Conservation (phyloP, 2,329 filamentous ascomycete species). For the Fragosphaeria purpurea region DNA sequence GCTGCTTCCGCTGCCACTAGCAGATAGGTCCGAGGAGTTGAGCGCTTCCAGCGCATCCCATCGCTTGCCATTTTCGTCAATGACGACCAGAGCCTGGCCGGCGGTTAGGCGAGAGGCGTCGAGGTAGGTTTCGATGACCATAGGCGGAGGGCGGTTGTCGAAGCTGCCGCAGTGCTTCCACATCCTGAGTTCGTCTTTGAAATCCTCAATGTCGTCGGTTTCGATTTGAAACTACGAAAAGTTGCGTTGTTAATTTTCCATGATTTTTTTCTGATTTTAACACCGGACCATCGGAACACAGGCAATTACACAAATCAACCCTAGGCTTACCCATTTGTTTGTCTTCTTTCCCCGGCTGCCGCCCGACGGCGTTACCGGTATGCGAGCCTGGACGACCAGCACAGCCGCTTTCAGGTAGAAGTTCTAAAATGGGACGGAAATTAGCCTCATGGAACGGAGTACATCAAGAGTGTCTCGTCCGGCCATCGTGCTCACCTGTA, state of each 20-base stretch:
- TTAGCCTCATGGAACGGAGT: background rate
- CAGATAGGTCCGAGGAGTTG: constrained; percentile 49
- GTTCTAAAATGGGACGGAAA: constrained; percentile 48
- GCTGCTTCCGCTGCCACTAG: constrained; percentile 28
- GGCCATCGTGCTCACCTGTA: constrained; percentile 53
- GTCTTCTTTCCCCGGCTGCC: constrained; percentile 47
- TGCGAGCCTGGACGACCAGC: constrained; percentile 71
- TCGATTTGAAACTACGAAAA: constrained; percentile 77
- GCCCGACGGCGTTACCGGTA: constrained; percentile 53
- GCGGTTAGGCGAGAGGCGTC: constrained; percentile 69
- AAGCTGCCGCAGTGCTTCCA: constrained; percentile 77
- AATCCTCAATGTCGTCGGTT: constrained; percentile 83
- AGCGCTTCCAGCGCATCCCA: constrained; percentile 87
- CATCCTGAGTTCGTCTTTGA: constrained; percentile 65
- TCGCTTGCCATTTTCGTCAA: constrained; percentile 81
- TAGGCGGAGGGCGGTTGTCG: constrained; percentile 65
- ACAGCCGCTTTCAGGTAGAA: constrained; percentile 83
- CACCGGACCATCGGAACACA: constrained; percentile 13
- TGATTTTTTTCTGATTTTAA: constrained; percentile 2
- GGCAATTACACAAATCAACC: no score
- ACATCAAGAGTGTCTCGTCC: no score
- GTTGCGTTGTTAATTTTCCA: background rate
- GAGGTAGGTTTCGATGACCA: constrained; percentile 85
- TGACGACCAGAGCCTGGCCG: constrained; percentile 76
- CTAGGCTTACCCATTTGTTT: constrained; percentile 70